Conservation (phyloP, 2,329 filamentous ascomycete species). For the Neoarthrinium moseri region DNA sequence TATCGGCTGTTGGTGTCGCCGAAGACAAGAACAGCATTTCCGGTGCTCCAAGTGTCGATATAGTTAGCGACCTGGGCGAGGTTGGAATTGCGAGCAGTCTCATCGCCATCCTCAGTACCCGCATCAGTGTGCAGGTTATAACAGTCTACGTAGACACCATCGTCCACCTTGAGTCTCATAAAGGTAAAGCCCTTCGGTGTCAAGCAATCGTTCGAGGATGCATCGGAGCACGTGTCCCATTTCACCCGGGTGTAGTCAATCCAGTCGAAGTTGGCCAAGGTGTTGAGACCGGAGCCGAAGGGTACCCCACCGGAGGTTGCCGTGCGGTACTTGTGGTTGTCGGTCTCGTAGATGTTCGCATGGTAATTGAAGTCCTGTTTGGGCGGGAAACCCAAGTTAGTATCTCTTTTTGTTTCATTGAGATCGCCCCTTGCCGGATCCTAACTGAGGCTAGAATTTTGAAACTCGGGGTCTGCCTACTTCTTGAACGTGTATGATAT, state of each 20-base stretch:
- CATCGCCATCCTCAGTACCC: constrained; percentile 52
- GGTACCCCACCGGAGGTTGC: constrained; percentile 63
- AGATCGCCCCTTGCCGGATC: not conserved
- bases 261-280: constrained; percentile 58
- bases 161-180: constrained; percentile 55
- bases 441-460: constrained; percentile 3
- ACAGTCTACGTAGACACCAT: constrained; percentile 57
- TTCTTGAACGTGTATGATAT: constrained; percentile 66
- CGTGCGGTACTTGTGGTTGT: constrained; percentile 59
- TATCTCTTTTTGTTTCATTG: not conserved
- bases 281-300: constrained; percentile 65
- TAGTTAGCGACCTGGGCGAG: constrained; percentile 58
- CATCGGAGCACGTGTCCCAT: constrained; percentile 58
- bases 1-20: constrained; percentile 68
- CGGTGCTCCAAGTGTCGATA: constrained; percentile 53
- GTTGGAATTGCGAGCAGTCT: constrained; percentile 56
- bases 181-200: constrained; percentile 71
- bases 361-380: constrained; percentile 65
- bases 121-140: constrained; percentile 70
- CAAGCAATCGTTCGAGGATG: constrained; percentile 58
- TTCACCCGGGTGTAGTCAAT: constrained; percentile 54
- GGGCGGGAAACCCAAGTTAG: too few species aligned
- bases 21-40: constrained; percentile 62
- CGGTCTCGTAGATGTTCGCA: constrained; percentile 58
- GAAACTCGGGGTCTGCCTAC: constrained; percentile 23